phyloP scores from a whole-genome alignment of 2,329 filamentous ascomycete species.

The Trichoderma aggressivum region DNA sequence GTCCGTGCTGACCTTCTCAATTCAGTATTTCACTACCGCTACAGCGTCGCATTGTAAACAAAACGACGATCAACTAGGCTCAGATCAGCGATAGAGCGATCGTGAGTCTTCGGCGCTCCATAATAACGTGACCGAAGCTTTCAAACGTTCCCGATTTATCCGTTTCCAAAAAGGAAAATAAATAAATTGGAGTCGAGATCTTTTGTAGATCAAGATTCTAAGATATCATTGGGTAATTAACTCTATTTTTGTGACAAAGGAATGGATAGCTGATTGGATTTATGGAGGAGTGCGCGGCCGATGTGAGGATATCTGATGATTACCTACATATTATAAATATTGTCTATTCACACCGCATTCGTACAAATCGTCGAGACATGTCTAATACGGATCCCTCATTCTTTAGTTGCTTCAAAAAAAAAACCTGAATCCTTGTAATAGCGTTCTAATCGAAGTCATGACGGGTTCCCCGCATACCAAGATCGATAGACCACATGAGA shows the following conservation, averaged over 20 bases:
- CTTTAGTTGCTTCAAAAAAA: too few species aligned
- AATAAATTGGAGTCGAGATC: neutral
- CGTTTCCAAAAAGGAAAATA: neutral
- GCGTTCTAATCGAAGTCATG: too few species aligned
- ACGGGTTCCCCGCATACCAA: too few species aligned
- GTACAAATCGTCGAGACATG: neutral
- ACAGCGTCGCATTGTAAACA: neutral
- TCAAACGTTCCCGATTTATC: neutral
- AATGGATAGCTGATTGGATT: neutral
- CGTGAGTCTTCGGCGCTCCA: neutral
- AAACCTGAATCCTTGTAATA: too few species aligned
- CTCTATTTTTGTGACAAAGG: neutral
- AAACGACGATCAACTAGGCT: neutral
- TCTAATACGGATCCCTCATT: too few species aligned
- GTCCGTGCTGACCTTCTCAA: conserved; percentile 10
- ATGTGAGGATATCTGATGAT: neutral
- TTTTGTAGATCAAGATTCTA: neutral
- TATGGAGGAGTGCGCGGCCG: neutral
- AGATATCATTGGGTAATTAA: neutral
- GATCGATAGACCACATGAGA: too few species aligned
- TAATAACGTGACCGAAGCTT: neutral
- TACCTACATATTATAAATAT: neutral
- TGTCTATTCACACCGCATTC: neutral
- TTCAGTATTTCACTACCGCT: neutral
- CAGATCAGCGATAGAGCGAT: neutral